phyloP scores from a whole-genome alignment of 352 stramenopile genomes.

The Albugo candida region DNA sequence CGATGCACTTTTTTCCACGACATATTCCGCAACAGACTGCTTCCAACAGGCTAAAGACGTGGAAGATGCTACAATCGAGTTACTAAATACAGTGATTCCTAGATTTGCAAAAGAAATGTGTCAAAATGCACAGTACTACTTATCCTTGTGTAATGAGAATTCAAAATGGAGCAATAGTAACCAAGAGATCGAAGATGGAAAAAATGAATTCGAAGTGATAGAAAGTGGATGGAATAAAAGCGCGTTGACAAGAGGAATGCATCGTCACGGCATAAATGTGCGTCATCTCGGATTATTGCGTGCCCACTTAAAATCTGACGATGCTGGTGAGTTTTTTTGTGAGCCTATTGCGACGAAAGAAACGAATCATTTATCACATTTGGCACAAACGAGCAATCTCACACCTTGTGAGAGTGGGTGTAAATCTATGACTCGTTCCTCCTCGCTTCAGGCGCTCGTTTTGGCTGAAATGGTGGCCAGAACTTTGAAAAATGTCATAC shows the following conservation, averaged over 20 bases:
- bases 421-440: conserved; percentile 15
- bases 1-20: conserved; percentile 73
- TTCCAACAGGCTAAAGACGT: conserved; percentile 41
- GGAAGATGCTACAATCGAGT: conserved; percentile 43
- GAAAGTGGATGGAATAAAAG: background rate
- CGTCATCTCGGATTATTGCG: conserved; percentile 75
- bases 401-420: conserved; percentile 11
- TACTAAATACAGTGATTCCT: conserved; percentile 60
- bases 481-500: conserved; percentile 75
- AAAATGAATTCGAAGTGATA: conserved; percentile 9
- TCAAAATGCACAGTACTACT: conserved; percentile 31
- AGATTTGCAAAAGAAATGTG: conserved; percentile 64
- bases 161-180: background rate
- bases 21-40: conserved; percentile 75
- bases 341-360: conserved; percentile 52
- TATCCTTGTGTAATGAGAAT: conserved; percentile 16
- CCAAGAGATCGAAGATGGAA: background rate
- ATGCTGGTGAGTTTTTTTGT: conserved; percentile 63
- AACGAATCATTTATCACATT: conserved; percentile 34
- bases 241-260: conserved; percentile 52
- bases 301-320: conserved; percentile 38
- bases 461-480: conserved; percentile 77
- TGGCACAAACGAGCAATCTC: conserved; percentile 19
- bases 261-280: conserved; percentile 79
- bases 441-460: conserved; percentile 49